These are phyloP conservation scores for Dryas integrifolia DNA, from an alignment of 331 rosid genomes.

Conservation along the genomic window DNA sequence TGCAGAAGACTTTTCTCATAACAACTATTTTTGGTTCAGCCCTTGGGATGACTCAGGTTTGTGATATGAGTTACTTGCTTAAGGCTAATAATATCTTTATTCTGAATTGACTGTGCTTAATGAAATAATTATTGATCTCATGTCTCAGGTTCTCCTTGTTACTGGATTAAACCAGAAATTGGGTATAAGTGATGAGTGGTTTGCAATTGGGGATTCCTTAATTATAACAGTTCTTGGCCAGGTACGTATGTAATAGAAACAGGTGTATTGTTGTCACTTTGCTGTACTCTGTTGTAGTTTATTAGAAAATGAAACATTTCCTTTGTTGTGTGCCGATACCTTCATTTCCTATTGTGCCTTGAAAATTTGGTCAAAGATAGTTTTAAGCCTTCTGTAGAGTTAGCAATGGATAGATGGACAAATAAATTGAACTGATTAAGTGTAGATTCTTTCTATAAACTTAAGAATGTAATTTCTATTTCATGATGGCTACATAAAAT, in stretches of 20 bases:
- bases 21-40: slow-evolving; percentile 71
- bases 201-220: slow-evolving; percentile 87
- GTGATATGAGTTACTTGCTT: slow-evolving; percentile 16
- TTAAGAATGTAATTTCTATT: not conserved
- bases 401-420: not conserved
- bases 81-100: not conserved
- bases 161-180: slow-evolving; percentile 79
- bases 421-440: not conserved
- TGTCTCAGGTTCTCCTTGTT: slow-evolving; percentile 72
- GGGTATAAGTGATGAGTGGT: slow-evolving; percentile 95
- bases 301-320: slow-evolving; percentile 17
- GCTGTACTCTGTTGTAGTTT: slow-evolving; percentile 15
- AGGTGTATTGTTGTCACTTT: not conserved
- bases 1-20: slow-evolving; percentile 69
- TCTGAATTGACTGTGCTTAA: not conserved
- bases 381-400: not conserved
- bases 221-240: slow-evolving; percentile 93
- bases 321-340: slow-evolving; percentile 13
- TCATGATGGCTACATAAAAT: too few relatives aligned
- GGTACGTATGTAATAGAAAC: slow-evolving; percentile 45
- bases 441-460: not conserved
- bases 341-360: not conserved
- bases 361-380: not conserved
- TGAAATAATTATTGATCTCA: slow-evolving; percentile 10
- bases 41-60: slow-evolving; percentile 97